Evolutionary conservation across 495 filamentous ascomycete genomes (phyloP).

Genomic region (Baudoinia panamericana): DNA sequence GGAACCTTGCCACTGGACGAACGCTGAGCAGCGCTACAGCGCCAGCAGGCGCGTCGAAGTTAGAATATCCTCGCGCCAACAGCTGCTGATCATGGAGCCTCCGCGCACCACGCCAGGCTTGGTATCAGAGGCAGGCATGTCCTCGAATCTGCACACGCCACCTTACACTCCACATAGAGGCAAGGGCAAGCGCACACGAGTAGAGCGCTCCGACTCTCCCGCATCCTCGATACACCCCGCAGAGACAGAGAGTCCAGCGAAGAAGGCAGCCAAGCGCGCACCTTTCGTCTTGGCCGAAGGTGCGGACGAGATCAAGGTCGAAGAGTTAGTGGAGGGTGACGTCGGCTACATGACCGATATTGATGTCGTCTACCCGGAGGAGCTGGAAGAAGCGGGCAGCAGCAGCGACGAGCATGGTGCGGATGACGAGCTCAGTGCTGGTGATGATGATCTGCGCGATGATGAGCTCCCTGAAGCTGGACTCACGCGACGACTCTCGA

Average conservation of each 20-base stretch:
- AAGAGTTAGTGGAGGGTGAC: conserved; percentile 11
- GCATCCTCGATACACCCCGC: conserved; percentile 14
- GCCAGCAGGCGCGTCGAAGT: too few species aligned
- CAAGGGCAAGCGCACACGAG: conserved; percentile 3
- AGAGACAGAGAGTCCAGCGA: conserved; percentile 10
- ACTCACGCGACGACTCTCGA: neutral
- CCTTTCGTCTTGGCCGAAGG: too few species aligned
- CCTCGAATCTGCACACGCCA: conserved; percentile 8
- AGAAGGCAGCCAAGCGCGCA: conserved; percentile 1
- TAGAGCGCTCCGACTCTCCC: conserved; percentile 11
- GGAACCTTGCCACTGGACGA: conserved; percentile 4
- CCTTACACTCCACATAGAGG: conserved; percentile 6
- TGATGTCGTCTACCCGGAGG: conserved; percentile 6
- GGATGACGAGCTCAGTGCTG: neutral
- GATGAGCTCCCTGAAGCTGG: neutral
- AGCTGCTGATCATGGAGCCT: neutral
- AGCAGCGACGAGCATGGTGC: conserved; percentile 1
- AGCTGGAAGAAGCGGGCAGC: conserved; percentile 1
- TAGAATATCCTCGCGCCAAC: too few species aligned
- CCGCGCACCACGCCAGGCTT: neutral
- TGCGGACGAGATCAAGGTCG: conserved; percentile 1
- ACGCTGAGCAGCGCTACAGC: conserved; percentile 7
- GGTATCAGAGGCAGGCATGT: neutral
- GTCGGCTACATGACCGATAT: conserved; percentile 4
- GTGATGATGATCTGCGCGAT: too few species aligned